Evolutionary conservation across 371 early-diverging fungal species (phyloP).

Genomic region (Apophysomyces sp.): DNA sequence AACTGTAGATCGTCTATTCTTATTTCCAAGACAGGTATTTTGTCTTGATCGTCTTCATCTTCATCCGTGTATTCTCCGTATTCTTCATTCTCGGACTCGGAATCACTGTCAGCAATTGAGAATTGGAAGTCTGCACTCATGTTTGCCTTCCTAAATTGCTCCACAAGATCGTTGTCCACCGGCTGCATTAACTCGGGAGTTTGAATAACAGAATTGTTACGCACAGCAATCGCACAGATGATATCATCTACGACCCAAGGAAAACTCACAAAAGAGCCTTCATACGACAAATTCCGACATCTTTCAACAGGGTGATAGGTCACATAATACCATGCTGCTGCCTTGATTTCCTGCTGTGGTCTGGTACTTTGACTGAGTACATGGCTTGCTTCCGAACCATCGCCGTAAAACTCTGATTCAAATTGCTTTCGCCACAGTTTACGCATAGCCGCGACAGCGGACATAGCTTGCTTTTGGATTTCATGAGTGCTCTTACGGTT

Average conservation of each 20-base stretch:
- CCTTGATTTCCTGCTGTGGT: conserved; percentile 36
- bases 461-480: conserved; percentile 11
- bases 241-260: conserved; percentile 61
- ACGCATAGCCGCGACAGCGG: conserved; percentile 31
- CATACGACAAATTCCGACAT: conserved; percentile 12
- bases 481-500: conserved; percentile 4
- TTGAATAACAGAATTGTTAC: neutral
- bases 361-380: neutral
- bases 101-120: neutral
- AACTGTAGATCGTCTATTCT: neutral
- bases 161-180: conserved; percentile 16
- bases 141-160: neutral
- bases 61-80: neutral
- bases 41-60: neutral
- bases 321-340: conserved; percentile 72
- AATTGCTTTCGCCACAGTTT: conserved; percentile 35
- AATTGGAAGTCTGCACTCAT: neutral
- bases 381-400: conserved; percentile 4
- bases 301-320: conserved; percentile 52
- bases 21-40: neutral
- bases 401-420: conserved; percentile 34
- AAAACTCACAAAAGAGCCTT: conserved; percentile 51
- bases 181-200: conserved; percentile 3
- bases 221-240: conserved; percentile 53
- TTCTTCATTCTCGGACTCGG: neutral